Conservation (phyloP, 139 green algal genomes). For the Chlamydomonas sp. region DNA sequence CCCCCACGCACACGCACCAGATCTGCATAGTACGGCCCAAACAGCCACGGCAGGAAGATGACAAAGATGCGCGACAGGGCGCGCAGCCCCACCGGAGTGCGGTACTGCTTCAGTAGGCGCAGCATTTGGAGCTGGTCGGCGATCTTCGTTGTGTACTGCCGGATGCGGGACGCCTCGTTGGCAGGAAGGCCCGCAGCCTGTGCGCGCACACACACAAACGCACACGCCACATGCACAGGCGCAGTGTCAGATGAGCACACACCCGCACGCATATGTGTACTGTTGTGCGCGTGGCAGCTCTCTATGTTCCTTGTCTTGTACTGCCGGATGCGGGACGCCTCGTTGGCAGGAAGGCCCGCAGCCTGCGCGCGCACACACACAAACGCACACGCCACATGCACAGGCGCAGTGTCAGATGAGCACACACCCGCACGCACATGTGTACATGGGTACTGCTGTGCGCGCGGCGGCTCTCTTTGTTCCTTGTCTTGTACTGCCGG, state of each 20-base stretch:
- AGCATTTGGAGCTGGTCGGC: not conserved
- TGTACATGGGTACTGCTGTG: not conserved
- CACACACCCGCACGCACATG: too few species aligned
- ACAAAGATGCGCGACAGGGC: constrained; percentile 8
- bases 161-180: constrained; percentile 10
- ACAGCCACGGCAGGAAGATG: constrained; percentile 1
- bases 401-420: too few species aligned
- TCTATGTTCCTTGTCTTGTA: not conserved
- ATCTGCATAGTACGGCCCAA: constrained; percentile 7
- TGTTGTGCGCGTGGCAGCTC: not conserved
- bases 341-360: constrained; percentile 11
- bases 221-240: not conserved
- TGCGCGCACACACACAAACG: too few species aligned
- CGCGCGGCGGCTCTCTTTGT: not conserved
- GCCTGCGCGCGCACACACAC: too few species aligned
- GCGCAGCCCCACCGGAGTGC: constrained; percentile 5
- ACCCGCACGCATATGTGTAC: too few species aligned
- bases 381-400: not conserved
- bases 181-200: constrained; percentile 7
- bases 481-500: not conserved
- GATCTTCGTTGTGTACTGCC: not conserved
- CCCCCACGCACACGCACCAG: too few species aligned
- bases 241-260: too few species aligned
- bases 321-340: constrained; percentile 8
- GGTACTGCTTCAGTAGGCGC: constrained; percentile 14